Conservation (phyloP, 2,329 filamentous ascomycete species). For the Colletotrichum incanum region DNA sequence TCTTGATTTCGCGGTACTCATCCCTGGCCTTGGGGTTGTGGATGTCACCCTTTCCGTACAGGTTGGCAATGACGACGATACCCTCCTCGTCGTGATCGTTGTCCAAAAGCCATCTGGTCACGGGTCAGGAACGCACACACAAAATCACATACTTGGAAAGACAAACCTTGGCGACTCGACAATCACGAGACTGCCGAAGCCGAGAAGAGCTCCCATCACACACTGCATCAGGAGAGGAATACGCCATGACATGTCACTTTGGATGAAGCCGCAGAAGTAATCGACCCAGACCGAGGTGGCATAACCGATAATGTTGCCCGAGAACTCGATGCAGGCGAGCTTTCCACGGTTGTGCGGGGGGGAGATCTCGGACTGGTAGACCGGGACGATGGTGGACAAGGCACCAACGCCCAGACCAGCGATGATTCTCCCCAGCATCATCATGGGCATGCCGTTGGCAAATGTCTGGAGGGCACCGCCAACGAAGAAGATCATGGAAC, state of each 20-base stretch:
- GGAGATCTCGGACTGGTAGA: slow-evolving; percentile 96
- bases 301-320: slow-evolving; percentile 96
- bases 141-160: slow-evolving; percentile 16
- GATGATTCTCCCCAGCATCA: slow-evolving; percentile 87
- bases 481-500: slow-evolving; percentile 87
- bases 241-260: slow-evolving; percentile 90
- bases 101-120: slow-evolving; percentile 89
- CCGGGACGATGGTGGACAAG: slow-evolving; percentile 91
- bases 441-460: slow-evolving; percentile 88
- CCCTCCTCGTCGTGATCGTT: slow-evolving; percentile 99
- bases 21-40: slow-evolving; percentile 93
- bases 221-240: slow-evolving; percentile 93
- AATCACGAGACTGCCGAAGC: slow-evolving; percentile 89
- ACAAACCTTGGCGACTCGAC: slow-evolving; percentile 93
- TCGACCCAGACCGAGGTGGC: slow-evolving; percentile 98
- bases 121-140: slow-evolving; percentile 17
- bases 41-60: slow-evolving; percentile 96
- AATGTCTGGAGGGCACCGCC: slow-evolving; percentile 90
- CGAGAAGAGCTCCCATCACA: slow-evolving; percentile 90
- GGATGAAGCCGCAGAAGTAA: slow-evolving; percentile 94
- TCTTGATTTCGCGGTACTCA: slow-evolving; percentile 99
- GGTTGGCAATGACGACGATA: slow-evolving; percentile 97
- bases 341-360: slow-evolving; percentile 96
- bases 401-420: slow-evolving; percentile 91
- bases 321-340: slow-evolving; percentile 97